These are phyloP conservation scores for Ophiosphaerella korrae DNA, from an alignment of 2,329 filamentous ascomycete species.

Conservation along the genomic window DNA sequence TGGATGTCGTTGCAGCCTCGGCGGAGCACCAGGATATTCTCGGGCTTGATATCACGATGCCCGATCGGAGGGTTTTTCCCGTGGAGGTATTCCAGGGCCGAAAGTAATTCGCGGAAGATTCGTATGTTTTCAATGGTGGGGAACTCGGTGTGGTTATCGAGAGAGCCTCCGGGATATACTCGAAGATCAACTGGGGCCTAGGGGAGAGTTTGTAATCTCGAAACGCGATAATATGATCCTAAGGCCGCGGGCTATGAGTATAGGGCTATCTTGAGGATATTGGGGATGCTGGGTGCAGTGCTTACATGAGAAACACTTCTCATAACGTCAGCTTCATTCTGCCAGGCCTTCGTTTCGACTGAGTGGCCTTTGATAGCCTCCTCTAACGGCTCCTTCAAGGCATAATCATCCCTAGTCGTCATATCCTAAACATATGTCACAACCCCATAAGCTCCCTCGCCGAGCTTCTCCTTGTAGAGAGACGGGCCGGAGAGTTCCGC, in stretches of 20 bases:
- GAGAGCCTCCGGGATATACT: conserved; percentile 4
- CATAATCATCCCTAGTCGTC: conserved; percentile 2
- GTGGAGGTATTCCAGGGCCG: too few species aligned
- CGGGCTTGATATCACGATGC: too few species aligned
- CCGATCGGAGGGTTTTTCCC: too few species aligned
- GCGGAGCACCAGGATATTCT: neutral
- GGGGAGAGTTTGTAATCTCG: neutral
- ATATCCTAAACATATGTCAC: conserved; percentile 1
- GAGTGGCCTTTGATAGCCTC: too few species aligned
- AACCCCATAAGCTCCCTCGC: neutral
- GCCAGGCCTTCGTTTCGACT: neutral
- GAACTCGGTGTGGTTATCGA: neutral
- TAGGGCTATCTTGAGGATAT: too few species aligned
- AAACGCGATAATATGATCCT: neutral
- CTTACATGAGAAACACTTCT: conserved; percentile 2
- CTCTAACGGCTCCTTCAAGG: neutral
- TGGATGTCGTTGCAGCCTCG: neutral
- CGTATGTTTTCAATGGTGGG: neutral
- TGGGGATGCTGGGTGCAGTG: too few species aligned
- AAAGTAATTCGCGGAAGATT: too few species aligned
- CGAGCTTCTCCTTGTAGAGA: neutral
- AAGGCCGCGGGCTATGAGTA: too few species aligned
- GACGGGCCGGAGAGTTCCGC: too few species aligned
- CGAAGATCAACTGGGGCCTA: conserved; percentile 1
- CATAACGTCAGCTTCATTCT: conserved; percentile 1